Base-by-base conservation (phyloP, 352 stramenopile genomes). In the Phytopythium aichiense region DNA sequence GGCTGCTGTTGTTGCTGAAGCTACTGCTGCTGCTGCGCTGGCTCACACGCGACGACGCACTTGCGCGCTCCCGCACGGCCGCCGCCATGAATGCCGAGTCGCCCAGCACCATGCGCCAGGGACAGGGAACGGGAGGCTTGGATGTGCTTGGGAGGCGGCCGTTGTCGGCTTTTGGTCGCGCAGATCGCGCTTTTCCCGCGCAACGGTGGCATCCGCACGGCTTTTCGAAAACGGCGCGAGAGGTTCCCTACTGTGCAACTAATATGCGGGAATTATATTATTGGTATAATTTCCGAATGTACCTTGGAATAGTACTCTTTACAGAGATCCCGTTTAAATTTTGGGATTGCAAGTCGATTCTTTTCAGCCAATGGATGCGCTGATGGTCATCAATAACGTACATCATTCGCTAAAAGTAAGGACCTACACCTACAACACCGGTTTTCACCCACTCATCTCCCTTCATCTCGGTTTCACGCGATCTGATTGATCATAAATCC, bases 21-120 rank as follows among this genome's bases (percentile, higher is more conserved):
- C 56, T 62, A 49, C 35, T 70, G 60, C 53, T 60, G 35, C 45
- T 63, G 40, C 40, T 66, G 42, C 61, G 67, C 65, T 45, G 51
- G 33, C 51, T 45, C 51, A n/a, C 8, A 5, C 28, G 50, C 50
- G 23, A 18, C 25, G 28, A 25, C 13, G 49, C 37, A 55, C 13
- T 31, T 5, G 49, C 13, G 13, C 30, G 25, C 25, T 55, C 49
- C 30, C 49, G 23, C 25, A 38, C 15, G 6, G 25, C 16, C 15
- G 25, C 4, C 51, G 51, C 33, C 51, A 42, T 31, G 22, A 20
- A 30, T n/a, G 51, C 51, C 30, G 51, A n/a, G 20, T 45, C 51
- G 31, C 51, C 31, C 51, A 57, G 31, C 51, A 57, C 51, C 51
- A 57, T 57, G 11, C 25, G 46, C 46, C 2, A 33, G 48, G 11